A percentile compares a stretch with the other conserved stretches of the same genome.
Evolutionary conservation across 164 flowering plant species (phyloP).

Genomic region (Dillenia suffruticosa): DNA sequence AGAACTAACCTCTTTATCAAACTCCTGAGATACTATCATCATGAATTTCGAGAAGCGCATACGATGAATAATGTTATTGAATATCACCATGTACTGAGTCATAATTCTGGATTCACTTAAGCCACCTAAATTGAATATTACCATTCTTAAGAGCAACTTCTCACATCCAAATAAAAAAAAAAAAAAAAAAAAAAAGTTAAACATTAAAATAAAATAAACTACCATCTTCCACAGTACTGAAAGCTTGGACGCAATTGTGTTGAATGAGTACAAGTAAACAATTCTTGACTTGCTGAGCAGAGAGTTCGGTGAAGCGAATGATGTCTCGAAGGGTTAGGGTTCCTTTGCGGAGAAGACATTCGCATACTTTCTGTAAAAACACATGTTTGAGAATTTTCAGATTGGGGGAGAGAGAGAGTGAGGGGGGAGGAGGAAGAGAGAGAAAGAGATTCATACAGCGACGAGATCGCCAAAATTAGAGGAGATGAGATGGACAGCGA

Average conservation of each 20-base stretch:
- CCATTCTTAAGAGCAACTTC: neutral
- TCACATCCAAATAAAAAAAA: neutral
- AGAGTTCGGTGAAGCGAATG: constrained; percentile 42
- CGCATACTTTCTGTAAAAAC: constrained; percentile 71
- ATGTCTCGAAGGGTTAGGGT: constrained; percentile 37
- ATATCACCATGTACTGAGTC: constrained; percentile 57
- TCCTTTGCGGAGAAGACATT: constrained; percentile 71
- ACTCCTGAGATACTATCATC: constrained; percentile 40
- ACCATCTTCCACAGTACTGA: constrained; percentile 43
- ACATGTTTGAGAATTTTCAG: neutral
- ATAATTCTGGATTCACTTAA: constrained; percentile 24
- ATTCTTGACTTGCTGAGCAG: constrained; percentile 40
- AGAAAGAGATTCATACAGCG: constrained; percentile 28
- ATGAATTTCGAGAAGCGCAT: constrained; percentile 78
- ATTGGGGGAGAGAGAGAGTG: neutral
- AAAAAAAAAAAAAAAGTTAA: neutral
- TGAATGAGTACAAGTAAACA: constrained; percentile 78
- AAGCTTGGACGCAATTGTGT: constrained; percentile 93
- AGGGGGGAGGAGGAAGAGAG: neutral
- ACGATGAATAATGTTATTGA: constrained; percentile 70
- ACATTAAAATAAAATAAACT: neutral
- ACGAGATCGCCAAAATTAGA: constrained; percentile 68
- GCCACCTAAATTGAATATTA: constrained; percentile 28
- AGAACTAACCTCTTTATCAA: constrained; percentile 54
- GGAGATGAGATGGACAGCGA: constrained; percentile 63